Conservation (phyloP, 495 filamentous ascomycete species). For the Penicillium cataractarum region DNA sequence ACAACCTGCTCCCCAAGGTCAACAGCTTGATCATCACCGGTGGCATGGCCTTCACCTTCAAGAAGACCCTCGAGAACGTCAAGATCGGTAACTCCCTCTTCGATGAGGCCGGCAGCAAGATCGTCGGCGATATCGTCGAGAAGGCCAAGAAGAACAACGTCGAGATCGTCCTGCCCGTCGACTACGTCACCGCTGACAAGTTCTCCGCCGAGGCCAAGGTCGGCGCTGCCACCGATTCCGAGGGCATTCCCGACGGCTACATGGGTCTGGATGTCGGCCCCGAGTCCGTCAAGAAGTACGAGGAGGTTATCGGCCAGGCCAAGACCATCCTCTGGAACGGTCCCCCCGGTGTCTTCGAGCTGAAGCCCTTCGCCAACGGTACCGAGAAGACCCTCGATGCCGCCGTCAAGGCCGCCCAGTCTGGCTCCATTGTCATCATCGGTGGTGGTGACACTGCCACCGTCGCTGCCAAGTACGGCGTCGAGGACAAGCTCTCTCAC, state of each 20-base stretch:
- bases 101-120: conserved; percentile 94
- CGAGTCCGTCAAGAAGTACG: conserved; percentile 82
- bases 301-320: conserved; percentile 79
- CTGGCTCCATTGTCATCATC: conserved; percentile 93
- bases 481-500: conserved; percentile 95
- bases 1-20: conserved; percentile 97
- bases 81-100: conserved; percentile 92
- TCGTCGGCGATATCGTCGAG: conserved; percentile 80
- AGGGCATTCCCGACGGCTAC: conserved; percentile 94
- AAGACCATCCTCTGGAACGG: conserved; percentile 99
- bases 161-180: conserved; percentile 88
- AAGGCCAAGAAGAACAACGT: conserved; percentile 97
- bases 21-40: conserved; percentile 96
- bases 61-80: conserved; percentile 91
- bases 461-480: conserved; percentile 94
- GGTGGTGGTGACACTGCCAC: conserved; percentile 98
- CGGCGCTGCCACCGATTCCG: conserved; percentile 79
- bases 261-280: conserved; percentile 95
- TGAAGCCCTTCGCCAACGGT: conserved; percentile 88
- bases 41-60: conserved; percentile 99
- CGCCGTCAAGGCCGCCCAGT: conserved; percentile 75
- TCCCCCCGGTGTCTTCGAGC: conserved; percentile 94
- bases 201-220: conserved; percentile 83
- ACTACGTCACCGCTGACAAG: conserved; percentile 96
- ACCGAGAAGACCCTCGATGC: conserved; percentile 90